Percentiles rank a stretch among this genome's conserved stretches.
phyloP scores from a whole-genome alignment of 1,139 yeast species.

The Zygosaccharomyces sapae region DNA sequence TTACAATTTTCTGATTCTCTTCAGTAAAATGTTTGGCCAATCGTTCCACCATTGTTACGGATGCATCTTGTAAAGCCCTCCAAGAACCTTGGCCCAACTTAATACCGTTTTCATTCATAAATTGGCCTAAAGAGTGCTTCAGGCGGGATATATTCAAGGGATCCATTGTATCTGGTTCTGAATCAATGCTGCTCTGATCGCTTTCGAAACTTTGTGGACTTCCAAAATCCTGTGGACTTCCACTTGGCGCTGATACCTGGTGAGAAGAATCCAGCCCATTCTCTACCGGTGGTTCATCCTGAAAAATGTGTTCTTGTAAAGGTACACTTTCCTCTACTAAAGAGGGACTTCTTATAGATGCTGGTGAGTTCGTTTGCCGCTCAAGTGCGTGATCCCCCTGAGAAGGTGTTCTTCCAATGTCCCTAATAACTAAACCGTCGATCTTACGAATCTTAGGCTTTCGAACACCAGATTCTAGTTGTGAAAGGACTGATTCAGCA shows the following conservation, averaged over 20 bases:
- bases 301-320: background rate
- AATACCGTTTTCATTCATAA: constrained; percentile 10
- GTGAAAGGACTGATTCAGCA: constrained; percentile 10
- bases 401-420: constrained; percentile 1
- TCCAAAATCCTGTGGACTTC: background rate
- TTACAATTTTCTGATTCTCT: constrained; percentile 10
- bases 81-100: constrained; percentile 12
- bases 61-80: constrained; percentile 12
- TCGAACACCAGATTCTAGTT: constrained; percentile 5
- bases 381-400: background rate
- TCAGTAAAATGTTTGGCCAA: constrained; percentile 9
- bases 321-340: background rate
- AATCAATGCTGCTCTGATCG: constrained; percentile 2
- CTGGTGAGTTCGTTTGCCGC: background rate
- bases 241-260: background rate
- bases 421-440: constrained; percentile 14
- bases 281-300: background rate
- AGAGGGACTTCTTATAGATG: background rate
- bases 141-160: constrained; percentile 10
- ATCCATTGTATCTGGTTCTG: constrained; percentile 12
- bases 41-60: constrained; percentile 8
- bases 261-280: background rate
- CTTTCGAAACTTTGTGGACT: constrained; percentile 1
- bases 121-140: constrained; percentile 8
- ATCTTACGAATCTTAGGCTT: constrained; percentile 14